A percentile compares a stretch with the other conserved stretches of the same genome.
These are phyloP conservation scores for Aspergillus sp. DNA, from an alignment of 2,329 filamentous ascomycete genomes.

Conservation along the genomic window DNA sequence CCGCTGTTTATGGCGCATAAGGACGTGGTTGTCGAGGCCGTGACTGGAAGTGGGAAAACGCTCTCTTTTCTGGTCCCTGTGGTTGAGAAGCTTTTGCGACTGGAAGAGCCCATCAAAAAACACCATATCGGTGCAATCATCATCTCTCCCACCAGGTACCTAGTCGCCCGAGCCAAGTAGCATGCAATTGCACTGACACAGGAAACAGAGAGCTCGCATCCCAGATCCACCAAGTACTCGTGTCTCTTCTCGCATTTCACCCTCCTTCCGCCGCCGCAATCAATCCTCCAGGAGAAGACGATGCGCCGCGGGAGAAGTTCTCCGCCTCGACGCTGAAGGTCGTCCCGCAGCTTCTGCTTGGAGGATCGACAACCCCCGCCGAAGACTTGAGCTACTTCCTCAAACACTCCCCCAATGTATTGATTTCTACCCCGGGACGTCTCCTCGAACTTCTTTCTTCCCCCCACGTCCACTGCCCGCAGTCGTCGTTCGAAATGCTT, in stretches of 20 bases:
- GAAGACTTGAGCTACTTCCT: slow-evolving; percentile 87
- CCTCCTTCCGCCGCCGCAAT: slow-evolving; percentile 62
- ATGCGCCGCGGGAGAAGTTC: slow-evolving; percentile 35
- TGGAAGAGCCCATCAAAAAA: slow-evolving; percentile 80
- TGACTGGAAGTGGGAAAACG: slow-evolving; percentile 90
- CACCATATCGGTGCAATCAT: slow-evolving; percentile 90
- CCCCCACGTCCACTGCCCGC: slow-evolving; percentile 80
- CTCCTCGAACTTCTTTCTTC: slow-evolving; percentile 84
- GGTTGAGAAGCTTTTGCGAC: slow-evolving; percentile 74
- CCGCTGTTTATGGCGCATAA: slow-evolving; percentile 87
- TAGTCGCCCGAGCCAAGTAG: slow-evolving; percentile 2
- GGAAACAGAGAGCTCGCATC: slow-evolving; percentile 73
- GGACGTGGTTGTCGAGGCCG: slow-evolving; percentile 89
- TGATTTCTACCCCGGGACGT: slow-evolving; percentile 88
- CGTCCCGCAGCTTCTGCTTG: slow-evolving; percentile 83
- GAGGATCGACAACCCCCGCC: slow-evolving; percentile 75
- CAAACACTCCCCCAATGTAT: slow-evolving; percentile 78
- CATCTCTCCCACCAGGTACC: slow-evolving; percentile 74
- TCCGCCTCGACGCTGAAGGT: slow-evolving; percentile 57
- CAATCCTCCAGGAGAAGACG: slow-evolving; percentile 44
- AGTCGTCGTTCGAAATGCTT: slow-evolving; percentile 86
- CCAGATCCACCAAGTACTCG: slow-evolving; percentile 82
- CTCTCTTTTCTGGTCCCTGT: slow-evolving; percentile 81
- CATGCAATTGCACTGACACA: neutral
- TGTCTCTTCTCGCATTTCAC: slow-evolving; percentile 79